Base-by-base conservation (phyloP, 345 rosid genomes). In the Pugionium cornutum region DNA sequence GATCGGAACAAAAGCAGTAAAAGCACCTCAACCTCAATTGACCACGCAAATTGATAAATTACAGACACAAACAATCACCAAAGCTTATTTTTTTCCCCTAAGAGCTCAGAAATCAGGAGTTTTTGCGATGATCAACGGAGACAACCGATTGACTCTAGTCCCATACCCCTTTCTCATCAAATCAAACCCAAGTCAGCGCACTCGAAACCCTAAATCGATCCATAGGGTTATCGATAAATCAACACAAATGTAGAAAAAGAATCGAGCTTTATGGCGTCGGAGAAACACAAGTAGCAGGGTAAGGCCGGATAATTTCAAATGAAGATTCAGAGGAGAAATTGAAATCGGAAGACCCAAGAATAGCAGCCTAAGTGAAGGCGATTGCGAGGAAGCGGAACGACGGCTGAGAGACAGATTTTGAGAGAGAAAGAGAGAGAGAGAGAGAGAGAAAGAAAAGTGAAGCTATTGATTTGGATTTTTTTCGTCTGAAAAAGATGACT, bases 91-190 rank as follows among this genome's bases (percentile, higher is more conserved):
- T 2, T 46, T 6, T 62, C 66, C 34, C 4, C 37, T 29, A 40
- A 29, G 72, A 77, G 53, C 44, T 64, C 44, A 60, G 60, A 68
- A 18, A 69, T 59, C 62, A 35, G 34, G 59, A 67, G 41, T 71
- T 32, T 18, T 18, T 54, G 58, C 26, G 64, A 75, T 52, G 61
- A 66, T 60, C 59, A 67, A 52, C 60, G 50, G 45, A 75, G 76
- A 66, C 59, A 76, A 66, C 96, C 96, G 56, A 78, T 85, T 52
- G 89, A 87, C 76, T 87, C 76, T 48, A 87, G 86, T 81, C 89
- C 94, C 94, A 81, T 84, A 50, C 63, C 79, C 73, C 67, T 65
- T 69, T 63, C 76, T 79, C 78, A 72, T 79, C 77, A 75, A 79
- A 75, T 77, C 78, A 78, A 68, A 58, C 79, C 76, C 75, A 74